These are phyloP conservation scores for Schizonepeta tenuifolia DNA, from an alignment of 257 asterid species.

Conservation along the genomic window DNA sequence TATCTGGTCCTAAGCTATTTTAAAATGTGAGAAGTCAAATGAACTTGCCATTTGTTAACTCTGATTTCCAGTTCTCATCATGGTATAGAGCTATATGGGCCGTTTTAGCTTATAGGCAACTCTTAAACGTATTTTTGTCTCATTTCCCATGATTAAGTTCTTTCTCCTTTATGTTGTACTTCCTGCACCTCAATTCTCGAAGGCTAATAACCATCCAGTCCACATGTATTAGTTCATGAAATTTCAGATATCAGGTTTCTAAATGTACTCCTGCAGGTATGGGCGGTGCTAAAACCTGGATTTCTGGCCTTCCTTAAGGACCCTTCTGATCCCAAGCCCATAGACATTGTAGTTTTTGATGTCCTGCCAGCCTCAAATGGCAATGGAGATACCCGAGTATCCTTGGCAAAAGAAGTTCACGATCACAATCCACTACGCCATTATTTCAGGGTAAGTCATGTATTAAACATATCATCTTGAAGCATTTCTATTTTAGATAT, in stretches of 20 bases:
- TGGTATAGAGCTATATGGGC: not conserved
- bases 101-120: constrained; percentile 16
- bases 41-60: constrained; percentile 20
- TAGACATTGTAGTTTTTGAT: constrained; percentile 93
- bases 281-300: constrained; percentile 98
- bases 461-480: constrained; percentile 16
- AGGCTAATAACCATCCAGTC: constrained; percentile 24
- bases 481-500: constrained; percentile 34
- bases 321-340: constrained; percentile 80
- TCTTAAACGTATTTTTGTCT: constrained; percentile 27
- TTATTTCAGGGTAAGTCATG: constrained; percentile 79
- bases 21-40: not conserved
- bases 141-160: constrained; percentile 22
- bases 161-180: constrained; percentile 24
- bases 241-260: constrained; percentile 17
- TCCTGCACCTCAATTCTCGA: constrained; percentile 20
- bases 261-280: constrained; percentile 64
- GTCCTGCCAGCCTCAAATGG: constrained; percentile 89
- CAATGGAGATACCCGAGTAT: constrained; percentile 70
- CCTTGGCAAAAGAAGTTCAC: constrained; percentile 86
- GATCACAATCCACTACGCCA: constrained; percentile 95
- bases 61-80: constrained; percentile 7
- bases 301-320: constrained; percentile 93
- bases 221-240: constrained; percentile 3
- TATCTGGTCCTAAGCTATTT: constrained; percentile 12